These are phyloP conservation scores for Lipomyces kockii DNA, from an alignment of 805 yeast species.

Conservation along the genomic window DNA sequence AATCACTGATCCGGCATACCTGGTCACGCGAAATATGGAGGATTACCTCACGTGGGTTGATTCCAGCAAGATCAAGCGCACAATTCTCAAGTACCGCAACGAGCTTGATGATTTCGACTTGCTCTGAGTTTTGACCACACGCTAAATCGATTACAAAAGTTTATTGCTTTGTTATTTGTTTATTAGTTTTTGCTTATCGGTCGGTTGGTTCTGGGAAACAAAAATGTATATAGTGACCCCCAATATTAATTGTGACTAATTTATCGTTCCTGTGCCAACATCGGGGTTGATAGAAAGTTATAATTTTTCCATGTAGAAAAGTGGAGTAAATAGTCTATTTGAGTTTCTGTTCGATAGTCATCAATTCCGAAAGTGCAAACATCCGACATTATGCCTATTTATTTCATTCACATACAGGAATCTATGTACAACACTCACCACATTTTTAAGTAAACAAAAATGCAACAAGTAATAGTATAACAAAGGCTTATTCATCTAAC, in stretches of 20 bases:
- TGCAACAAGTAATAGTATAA: not conserved
- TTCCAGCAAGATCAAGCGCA: conserved; percentile 86
- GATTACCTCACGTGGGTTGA: conserved; percentile 99
- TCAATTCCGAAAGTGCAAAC: too few species aligned
- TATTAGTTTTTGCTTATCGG: not conserved
- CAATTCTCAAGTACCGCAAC: conserved; percentile 84
- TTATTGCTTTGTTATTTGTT: not conserved
- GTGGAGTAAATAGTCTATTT: too few species aligned
- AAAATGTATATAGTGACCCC: not conserved
- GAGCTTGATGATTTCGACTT: conserved; percentile 62
- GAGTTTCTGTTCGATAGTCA: too few species aligned
- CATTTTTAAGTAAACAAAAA: not conserved
- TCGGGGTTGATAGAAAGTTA: not conserved
- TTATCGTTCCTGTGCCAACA: not conserved
- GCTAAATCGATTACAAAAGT: not conserved
- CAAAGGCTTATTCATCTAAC: not conserved
- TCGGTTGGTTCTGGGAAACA: not conserved
- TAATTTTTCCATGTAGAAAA: too few species aligned
- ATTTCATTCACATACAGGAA: too few species aligned
- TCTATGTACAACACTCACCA: not conserved
- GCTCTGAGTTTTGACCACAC: conserved; percentile 42
- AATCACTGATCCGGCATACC: conserved; percentile 92
- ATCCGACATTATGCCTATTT: too few species aligned
- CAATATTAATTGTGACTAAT: not conserved
- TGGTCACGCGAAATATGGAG: conserved; percentile 90